A percentile compares a stretch with the other conserved stretches of the same genome.
Conservation (phyloP, 495 filamentous ascomycete genomes). For the Xylaria telfairii region DNA sequence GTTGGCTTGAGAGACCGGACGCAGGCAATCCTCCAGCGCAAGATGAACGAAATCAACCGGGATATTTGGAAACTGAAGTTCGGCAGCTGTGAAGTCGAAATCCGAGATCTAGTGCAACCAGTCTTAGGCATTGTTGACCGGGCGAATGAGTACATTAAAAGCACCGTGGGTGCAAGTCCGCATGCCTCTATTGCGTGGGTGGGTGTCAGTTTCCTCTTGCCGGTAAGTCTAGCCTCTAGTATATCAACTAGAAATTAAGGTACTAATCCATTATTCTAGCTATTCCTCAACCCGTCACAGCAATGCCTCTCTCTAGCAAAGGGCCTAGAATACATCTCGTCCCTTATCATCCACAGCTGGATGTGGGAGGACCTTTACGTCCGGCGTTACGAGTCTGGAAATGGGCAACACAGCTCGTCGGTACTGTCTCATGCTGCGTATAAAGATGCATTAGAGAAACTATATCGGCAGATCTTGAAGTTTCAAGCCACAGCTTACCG, state of each 20-base stretch:
- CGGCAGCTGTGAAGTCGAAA: not conserved
- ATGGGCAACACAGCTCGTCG: not conserved
- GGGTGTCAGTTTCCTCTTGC: conserved; percentile 25
- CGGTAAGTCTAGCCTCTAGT: conserved; percentile 13
- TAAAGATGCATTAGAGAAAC: conserved; percentile 19
- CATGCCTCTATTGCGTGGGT: conserved; percentile 29
- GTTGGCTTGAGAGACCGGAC: conserved; percentile 15
- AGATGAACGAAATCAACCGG: conserved; percentile 20
- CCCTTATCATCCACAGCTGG: not conserved
- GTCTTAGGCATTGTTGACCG: not conserved
- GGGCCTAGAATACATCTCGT: not conserved
- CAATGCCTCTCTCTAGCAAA: not conserved
- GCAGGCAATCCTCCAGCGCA: conserved; percentile 15
- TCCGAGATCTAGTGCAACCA: conserved; percentile 7
- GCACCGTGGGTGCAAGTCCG: conserved; percentile 16
- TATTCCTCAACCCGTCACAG: not conserved
- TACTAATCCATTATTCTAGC: not conserved
- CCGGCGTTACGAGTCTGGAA: conserved; percentile 7
- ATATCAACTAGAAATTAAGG: not conserved
- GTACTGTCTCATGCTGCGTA: conserved; percentile 21
- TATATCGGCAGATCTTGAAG: conserved; percentile 30
- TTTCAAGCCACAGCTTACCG: conserved; percentile 23
- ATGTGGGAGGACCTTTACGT: conserved; percentile 23
- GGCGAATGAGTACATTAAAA: not conserved
- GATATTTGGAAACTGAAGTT: conserved; percentile 27